phyloP scores from a whole-genome alignment of 305 asterid species.

The Fraxinus albicans region DNA sequence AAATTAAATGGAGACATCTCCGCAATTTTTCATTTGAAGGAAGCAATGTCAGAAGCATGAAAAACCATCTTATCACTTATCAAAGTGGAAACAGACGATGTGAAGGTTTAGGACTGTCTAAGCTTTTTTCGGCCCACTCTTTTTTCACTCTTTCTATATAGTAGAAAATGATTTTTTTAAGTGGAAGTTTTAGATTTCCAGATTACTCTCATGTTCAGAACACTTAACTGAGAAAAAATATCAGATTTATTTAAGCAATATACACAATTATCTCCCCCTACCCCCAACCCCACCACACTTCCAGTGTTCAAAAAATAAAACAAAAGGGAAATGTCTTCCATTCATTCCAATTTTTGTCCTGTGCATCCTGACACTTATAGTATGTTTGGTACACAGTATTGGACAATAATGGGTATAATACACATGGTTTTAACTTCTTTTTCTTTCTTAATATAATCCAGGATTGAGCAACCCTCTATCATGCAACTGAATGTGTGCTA shows the following conservation, averaged over 20 bases:
- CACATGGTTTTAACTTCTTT: neutral
- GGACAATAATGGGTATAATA: neutral
- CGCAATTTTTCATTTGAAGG: neutral
- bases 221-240: neutral
- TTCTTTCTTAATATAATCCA: neutral
- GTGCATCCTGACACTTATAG: neutral
- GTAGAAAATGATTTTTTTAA: neutral
- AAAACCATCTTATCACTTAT: neutral
- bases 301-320: neutral
- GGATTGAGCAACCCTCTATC: neutral
- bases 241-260: neutral
- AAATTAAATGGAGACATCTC: neutral
- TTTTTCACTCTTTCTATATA: neutral
- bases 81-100: neutral
- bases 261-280: neutral
- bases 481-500: neutral
- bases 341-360: neutral
- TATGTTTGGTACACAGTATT: neutral
- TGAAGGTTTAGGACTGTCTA: neutral
- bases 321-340: neutral
- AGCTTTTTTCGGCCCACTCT: neutral
- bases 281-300: neutral
- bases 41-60: neutral
- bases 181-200: neutral
- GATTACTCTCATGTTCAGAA: neutral